Evolutionary conservation across 2,329 filamentous ascomycete genomes (phyloP).

Genomic region (Diaporthe helianthi): DNA sequence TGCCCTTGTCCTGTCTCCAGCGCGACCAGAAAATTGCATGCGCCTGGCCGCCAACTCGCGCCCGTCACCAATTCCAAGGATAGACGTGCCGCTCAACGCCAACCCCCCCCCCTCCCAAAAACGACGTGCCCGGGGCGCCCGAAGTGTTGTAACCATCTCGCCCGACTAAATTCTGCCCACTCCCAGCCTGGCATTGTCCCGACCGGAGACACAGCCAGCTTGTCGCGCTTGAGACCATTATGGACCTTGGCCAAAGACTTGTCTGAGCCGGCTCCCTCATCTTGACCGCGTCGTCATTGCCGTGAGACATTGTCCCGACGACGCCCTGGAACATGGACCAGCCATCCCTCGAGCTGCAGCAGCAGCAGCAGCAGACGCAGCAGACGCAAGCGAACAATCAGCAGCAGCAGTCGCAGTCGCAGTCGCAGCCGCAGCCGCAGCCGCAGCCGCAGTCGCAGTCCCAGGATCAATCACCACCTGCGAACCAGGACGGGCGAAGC

Average conservation of each 20-base stretch:
- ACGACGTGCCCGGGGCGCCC: constrained; percentile 9
- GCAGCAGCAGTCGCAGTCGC: constrained; percentile 3
- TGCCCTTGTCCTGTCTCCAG: constrained; percentile 15
- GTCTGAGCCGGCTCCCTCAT: constrained; percentile 12
- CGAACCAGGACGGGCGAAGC: constrained; percentile 27
- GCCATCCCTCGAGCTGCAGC: constrained; percentile 18
- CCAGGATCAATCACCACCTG: constrained; percentile 19
- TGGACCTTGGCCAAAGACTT: constrained; percentile 15
- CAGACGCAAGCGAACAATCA: not conserved
- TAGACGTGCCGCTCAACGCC: not conserved
- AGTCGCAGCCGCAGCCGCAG: not conserved
- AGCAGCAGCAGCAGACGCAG: not conserved
- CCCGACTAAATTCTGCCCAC: constrained; percentile 10
- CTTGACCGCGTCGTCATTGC: constrained; percentile 3
- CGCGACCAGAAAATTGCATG: constrained; percentile 8
- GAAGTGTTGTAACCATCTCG: constrained; percentile 13
- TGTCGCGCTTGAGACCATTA: constrained; percentile 3
- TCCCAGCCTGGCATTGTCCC: constrained; percentile 3
- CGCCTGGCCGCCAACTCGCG: constrained; percentile 3
- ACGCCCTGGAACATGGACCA: constrained; percentile 21
- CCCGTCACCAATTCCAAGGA: not conserved
- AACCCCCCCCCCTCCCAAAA: not conserved
- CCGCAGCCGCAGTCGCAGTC: not conserved
- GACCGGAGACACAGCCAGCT: constrained; percentile 9
- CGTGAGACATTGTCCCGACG: not conserved